Percentiles rank a stretch among this genome's conserved stretches.
Evolutionary conservation across 495 filamentous ascomycete genomes (phyloP).

Genomic region (Monascus purpureus): DNA sequence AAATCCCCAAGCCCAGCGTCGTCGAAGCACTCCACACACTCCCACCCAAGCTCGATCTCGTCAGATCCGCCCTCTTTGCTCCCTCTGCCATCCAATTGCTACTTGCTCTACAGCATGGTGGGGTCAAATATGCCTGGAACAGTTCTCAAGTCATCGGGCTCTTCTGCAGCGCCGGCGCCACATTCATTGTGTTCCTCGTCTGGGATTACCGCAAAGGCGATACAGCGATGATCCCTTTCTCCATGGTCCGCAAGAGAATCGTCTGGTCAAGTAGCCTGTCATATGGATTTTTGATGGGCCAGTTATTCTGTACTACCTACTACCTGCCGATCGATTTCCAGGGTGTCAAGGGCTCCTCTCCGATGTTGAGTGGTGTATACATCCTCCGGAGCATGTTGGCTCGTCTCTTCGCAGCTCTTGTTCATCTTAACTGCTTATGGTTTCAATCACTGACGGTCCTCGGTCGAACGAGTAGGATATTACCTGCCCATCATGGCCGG

Average conservation of each 20-base stretch:
- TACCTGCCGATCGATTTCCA: constrained; percentile 66
- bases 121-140: constrained; percentile 45
- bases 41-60: constrained; percentile 7
- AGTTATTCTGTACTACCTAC: constrained; percentile 54
- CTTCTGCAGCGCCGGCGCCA: constrained; percentile 42
- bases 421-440: constrained; percentile 23
- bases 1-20: constrained; percentile 1
- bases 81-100: constrained; percentile 46
- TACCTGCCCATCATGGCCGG: constrained; percentile 50
- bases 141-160: constrained; percentile 43
- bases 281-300: constrained; percentile 36
- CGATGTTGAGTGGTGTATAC: constrained; percentile 50
- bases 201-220: constrained; percentile 51
- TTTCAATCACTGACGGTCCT: neutral
- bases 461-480: constrained; percentile 44
- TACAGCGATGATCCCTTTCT: constrained; percentile 54
- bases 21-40: constrained; percentile 3
- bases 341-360: constrained; percentile 38
- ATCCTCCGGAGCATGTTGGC: constrained; percentile 51
- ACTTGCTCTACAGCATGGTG: constrained; percentile 60
- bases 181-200: constrained; percentile 40
- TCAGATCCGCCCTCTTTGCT: constrained; percentile 6
- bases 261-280: constrained; percentile 35
- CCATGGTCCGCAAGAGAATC: constrained; percentile 46
- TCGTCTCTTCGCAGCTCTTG: constrained; percentile 36